phyloP scores from a whole-genome alignment of 2,329 filamentous ascomycete species.

The Colletotrichum orbiculare region DNA sequence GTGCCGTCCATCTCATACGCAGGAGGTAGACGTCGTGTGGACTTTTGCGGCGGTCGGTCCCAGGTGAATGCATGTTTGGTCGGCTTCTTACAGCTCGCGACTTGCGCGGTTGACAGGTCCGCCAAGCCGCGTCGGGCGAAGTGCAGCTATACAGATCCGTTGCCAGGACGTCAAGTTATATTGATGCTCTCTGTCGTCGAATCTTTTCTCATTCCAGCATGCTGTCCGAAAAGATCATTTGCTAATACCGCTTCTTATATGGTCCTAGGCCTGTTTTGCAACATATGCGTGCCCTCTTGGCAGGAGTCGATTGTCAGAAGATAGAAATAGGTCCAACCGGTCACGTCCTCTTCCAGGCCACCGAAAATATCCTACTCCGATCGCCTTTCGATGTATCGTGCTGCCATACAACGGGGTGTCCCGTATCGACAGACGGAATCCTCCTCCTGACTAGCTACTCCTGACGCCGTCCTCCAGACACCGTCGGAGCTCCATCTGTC shows the following conservation, averaged over 20 bases:
- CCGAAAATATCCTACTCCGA: too few relatives aligned
- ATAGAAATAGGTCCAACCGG: too few relatives aligned
- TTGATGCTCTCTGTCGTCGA: background rate
- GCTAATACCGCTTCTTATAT: background rate
- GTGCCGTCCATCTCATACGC: conserved; percentile 27
- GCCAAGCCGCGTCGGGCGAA: conserved; percentile 10
- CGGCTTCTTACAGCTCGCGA: background rate
- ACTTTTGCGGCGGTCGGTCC: too few relatives aligned
- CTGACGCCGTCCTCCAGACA: too few relatives aligned
- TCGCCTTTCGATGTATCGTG: too few relatives aligned
- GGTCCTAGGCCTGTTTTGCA: background rate
- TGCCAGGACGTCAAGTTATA: conserved; percentile 24
- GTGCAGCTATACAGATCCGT: background rate
- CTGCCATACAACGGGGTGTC: too few relatives aligned
- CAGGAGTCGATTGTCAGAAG: background rate
- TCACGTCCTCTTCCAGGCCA: too few relatives aligned
- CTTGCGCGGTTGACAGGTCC: conserved; percentile 7
- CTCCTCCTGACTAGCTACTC: too few relatives aligned
- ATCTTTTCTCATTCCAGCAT: background rate
- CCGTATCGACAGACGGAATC: too few relatives aligned
- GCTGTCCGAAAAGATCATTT: background rate
- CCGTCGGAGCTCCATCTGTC: too few relatives aligned
- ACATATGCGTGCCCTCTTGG: conserved; percentile 8
- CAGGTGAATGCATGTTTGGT: background rate
- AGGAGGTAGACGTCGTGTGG: background rate